phyloP scores from a whole-genome alignment of 2,329 filamentous ascomycete species.

The Aspergillus glaucus region DNA sequence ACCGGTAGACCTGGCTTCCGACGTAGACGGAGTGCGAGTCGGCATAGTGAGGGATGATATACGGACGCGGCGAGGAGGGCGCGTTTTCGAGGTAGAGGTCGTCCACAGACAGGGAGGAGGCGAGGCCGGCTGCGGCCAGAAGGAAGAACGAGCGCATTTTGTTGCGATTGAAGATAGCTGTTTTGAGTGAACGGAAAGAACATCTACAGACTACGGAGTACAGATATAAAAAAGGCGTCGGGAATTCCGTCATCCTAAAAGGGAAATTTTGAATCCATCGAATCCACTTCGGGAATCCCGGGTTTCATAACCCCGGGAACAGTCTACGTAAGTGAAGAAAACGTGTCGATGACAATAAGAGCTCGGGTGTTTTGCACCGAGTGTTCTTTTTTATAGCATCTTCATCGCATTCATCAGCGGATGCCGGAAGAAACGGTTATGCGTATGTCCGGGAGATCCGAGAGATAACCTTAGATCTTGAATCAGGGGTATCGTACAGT shows the following conservation, averaged over 20 bases:
- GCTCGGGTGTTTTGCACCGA: too few species aligned
- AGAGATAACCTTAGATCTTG: neutral
- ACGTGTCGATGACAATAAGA: too few species aligned
- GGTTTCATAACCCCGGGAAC: too few species aligned
- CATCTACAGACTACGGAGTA: neutral
- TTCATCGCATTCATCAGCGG: neutral
- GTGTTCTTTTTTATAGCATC: too few species aligned
- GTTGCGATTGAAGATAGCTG: neutral
- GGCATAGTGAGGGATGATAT: constrained; percentile 30
- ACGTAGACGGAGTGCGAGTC: constrained; percentile 28
- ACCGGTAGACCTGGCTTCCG: constrained; percentile 35
- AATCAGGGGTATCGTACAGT: too few species aligned
- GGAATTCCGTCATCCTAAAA: neutral
- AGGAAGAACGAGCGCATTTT: constrained; percentile 1
- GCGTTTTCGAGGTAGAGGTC: constrained; percentile 24
- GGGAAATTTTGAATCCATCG: neutral
- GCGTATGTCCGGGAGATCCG: neutral
- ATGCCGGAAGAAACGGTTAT: neutral
- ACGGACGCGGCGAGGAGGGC: constrained; percentile 28
- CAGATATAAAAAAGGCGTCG: neutral
- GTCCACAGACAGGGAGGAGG: constrained; percentile 5
- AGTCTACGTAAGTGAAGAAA: too few species aligned
- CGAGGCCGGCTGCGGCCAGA: constrained; percentile 3
- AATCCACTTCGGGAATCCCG: neutral
- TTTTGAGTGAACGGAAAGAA: neutral